phyloP scores from a whole-genome alignment of 768 basidiomycete species.

The Dentipellis fragilis region DNA sequence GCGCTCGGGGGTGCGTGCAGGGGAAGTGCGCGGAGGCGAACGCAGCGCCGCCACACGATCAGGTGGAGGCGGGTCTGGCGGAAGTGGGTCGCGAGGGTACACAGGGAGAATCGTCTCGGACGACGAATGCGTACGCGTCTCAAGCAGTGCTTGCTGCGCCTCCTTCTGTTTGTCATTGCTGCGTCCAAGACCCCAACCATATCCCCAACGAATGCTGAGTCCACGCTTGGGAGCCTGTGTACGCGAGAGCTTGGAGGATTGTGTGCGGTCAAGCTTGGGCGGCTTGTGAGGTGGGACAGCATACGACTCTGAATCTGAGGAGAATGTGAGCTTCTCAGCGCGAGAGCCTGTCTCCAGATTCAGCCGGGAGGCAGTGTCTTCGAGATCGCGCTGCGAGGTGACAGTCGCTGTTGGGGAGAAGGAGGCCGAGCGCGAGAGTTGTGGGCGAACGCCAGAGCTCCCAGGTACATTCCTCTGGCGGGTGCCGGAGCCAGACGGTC shows the following conservation, averaged over 20 bases:
- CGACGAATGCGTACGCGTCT: conserved; percentile 5
- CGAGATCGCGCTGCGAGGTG: not conserved
- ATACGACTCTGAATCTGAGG: conserved; percentile 17
- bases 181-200: conserved; percentile 14
- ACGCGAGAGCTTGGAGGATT: conserved; percentile 10
- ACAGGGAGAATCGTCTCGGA: conserved; percentile 12
- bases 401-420: conserved; percentile 11
- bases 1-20: conserved; percentile 5
- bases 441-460: not conserved
- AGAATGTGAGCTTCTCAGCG: conserved; percentile 9
- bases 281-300: conserved; percentile 3
- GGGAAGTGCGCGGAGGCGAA: not conserved
- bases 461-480: no score
- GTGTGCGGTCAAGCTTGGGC: conserved; percentile 13
- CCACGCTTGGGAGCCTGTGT: not conserved
- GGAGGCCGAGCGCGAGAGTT: conserved; percentile 9
- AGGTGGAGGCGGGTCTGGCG: not conserved
- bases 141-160: conserved; percentile 3
- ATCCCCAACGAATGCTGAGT: conserved; percentile 4
- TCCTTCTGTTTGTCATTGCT: conserved; percentile 13
- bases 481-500: no score
- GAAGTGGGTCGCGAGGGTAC: conserved; percentile 9
- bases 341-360: conserved; percentile 1
- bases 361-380: conserved; percentile 5
- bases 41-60: not conserved